Base-by-base conservation (phyloP, 768 basidiomycete genomes). In the Hysterangium stoloniferum region DNA sequence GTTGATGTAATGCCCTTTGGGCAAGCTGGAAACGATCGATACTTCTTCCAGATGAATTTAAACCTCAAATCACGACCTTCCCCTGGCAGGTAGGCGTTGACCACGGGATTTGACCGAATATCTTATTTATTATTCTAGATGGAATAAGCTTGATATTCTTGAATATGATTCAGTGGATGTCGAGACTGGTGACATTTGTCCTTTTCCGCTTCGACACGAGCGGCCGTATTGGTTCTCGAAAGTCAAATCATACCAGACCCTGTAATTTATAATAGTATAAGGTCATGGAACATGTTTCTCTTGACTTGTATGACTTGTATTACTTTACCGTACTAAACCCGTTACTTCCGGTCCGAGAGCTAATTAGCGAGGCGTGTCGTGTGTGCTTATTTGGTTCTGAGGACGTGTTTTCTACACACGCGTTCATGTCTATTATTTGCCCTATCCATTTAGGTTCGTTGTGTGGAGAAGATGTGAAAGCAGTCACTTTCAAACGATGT, bases 181-280 rank as follows among this genome's bases (percentile, higher is more conserved):
- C n/a, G 79, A 77, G 52, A 84, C 76, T 15, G 90, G 87, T 2
- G 90, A 92, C 61, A 69, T 75, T 11, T 62, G 75, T 8, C 79
- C 83, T 15, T 68, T 95, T 25, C 70, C 78, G 8, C 66, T 93
- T 57, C 89, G 87, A 61, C 80, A 92, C 57, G 89, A 92, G 62
- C 74, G 87, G 48, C 79, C 90, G n/a, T 95, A 89, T 64, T 93
- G 86, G 82, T 96, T 96, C 67, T 93, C 90, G 35, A 92, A 86
- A 66, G 88, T 92, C 57, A 74, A 75, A 61, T 90, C 84, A 35
- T 89, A 82, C 61, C 52, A 61, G 17, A 19, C 12, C 28, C 13
- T 41, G 40, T 22, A 8, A 24, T 15, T 24, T 15, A 12, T 22
- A 46, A 11, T 11, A 11, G 19, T 35, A 11, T 35, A 11, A 35